A percentile compares a stretch with the other conserved stretches of the same genome.
These are phyloP conservation scores for Malus hybrid DNA, from an alignment of 331 rosid genomes.

Conservation along the genomic window DNA sequence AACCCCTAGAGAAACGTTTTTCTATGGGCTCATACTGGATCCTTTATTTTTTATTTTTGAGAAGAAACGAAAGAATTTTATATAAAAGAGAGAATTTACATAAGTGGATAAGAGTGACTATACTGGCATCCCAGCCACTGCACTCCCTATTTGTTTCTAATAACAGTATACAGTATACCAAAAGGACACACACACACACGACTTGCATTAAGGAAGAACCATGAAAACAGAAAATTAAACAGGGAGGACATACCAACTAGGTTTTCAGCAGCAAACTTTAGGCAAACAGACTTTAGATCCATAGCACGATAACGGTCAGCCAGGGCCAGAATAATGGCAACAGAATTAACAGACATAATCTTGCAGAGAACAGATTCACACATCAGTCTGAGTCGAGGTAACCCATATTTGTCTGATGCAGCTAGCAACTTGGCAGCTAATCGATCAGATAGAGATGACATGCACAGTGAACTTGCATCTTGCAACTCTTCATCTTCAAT, in stretches of 20 bases:
- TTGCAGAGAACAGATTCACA: conserved; percentile 91
- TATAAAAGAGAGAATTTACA: too few relatives aligned
- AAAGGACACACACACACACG: not conserved
- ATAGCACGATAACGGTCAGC: conserved; percentile 73
- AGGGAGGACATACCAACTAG: conserved; percentile 59
- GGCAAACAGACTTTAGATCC: conserved; percentile 79
- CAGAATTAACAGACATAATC: conserved; percentile 77
- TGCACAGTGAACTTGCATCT: conserved; percentile 47
- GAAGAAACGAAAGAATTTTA: too few relatives aligned
- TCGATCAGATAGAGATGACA: conserved; percentile 49
- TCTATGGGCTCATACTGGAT: too few relatives aligned
- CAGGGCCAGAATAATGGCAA: conserved; percentile 77
- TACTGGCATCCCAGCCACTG: too few relatives aligned
- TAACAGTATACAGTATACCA: too few relatives aligned
- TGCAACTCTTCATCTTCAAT: conserved; percentile 63
- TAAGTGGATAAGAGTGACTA: too few relatives aligned
- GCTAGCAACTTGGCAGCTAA: conserved; percentile 79
- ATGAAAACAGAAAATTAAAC: too few relatives aligned
- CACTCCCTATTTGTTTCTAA: too few relatives aligned
- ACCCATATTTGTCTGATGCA: conserved; percentile 81
- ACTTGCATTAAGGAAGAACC: not conserved
- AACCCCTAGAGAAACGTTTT: too few relatives aligned
- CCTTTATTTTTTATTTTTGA: too few relatives aligned
- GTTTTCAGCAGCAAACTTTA: conserved; percentile 84
- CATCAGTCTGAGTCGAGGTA: conserved; percentile 78